These are phyloP conservation scores for Paraphaeosphaeria sporulosa DNA, from an alignment of 2,329 filamentous ascomycete genomes.

Conservation along the genomic window DNA sequence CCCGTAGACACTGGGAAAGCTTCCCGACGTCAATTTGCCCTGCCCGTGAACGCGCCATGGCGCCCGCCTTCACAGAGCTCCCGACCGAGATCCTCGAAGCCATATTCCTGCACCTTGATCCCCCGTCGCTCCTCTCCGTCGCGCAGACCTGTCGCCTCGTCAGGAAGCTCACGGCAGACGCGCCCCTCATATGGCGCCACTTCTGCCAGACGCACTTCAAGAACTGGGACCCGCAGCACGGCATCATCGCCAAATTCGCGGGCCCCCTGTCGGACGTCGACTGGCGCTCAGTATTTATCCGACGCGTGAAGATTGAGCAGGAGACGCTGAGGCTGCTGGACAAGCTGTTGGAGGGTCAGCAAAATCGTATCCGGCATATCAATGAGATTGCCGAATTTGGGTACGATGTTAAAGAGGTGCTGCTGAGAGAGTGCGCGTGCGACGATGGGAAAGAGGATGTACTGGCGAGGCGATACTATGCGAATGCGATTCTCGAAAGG, in stretches of 20 bases:
- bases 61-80: slow-evolving; percentile 51
- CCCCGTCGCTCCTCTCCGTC: slow-evolving; percentile 59
- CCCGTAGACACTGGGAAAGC: neutral
- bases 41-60: slow-evolving; percentile 19
- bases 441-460: slow-evolving; percentile 72
- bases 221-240: slow-evolving; percentile 71
- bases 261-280: slow-evolving; percentile 64
- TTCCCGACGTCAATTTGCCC: neutral
- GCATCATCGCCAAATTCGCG: slow-evolving; percentile 42
- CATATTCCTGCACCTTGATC: slow-evolving; percentile 71
- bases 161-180: slow-evolving; percentile 70
- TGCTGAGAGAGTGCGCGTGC: slow-evolving; percentile 70
- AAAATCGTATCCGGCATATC: slow-evolving; percentile 73
- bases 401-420: slow-evolving; percentile 87
- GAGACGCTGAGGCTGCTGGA: slow-evolving; percentile 60
- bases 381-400: slow-evolving; percentile 75
- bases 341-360: slow-evolving; percentile 73
- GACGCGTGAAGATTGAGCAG: slow-evolving; percentile 44
- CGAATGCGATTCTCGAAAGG: slow-evolving; percentile 75
- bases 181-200: slow-evolving; percentile 79
- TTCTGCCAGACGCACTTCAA: slow-evolving; percentile 74
- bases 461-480: slow-evolving; percentile 80
- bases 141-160: slow-evolving; percentile 70
- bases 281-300: slow-evolving; percentile 70
- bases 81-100: slow-evolving; percentile 87